Conservation (phyloP, 2,329 filamentous ascomycete species). For the Thelonectria olida region DNA sequence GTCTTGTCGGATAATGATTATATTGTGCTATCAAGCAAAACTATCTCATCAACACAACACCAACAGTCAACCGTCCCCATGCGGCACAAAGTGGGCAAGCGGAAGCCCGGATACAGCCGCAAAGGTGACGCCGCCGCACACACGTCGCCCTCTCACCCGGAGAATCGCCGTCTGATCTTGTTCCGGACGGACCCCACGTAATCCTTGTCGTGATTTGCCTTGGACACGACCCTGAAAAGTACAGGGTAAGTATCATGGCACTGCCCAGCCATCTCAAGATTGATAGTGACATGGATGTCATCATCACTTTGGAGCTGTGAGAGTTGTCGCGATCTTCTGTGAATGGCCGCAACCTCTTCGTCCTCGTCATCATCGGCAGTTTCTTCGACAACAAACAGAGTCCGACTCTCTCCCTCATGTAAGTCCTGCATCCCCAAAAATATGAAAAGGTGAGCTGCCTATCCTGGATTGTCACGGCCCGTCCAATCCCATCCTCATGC, state of each 20-base stretch:
- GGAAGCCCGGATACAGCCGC: constrained; percentile 18
- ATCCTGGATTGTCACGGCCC: constrained; percentile 4
- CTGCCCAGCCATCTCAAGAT: not conserved
- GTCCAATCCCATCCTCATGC: constrained; percentile 22
- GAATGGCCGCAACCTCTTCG: not conserved
- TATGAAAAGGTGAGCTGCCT: constrained; percentile 4
- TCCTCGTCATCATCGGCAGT: not conserved
- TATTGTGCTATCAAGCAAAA: too few species aligned
- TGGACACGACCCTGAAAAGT: not conserved
- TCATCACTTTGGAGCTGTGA: not conserved
- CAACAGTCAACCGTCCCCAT: constrained; percentile 32
- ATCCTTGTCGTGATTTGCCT: not conserved
- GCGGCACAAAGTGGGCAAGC: constrained; percentile 6
- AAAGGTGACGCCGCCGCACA: constrained; percentile 22
- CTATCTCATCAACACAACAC: too few species aligned
- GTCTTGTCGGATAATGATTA: too few species aligned
- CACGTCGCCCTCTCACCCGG: constrained; percentile 15
- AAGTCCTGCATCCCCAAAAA: not conserved
- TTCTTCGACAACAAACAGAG: not conserved
- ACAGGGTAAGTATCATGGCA: not conserved
- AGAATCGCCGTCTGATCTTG: constrained; percentile 5
- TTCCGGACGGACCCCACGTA: not conserved
- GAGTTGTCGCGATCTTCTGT: not conserved
- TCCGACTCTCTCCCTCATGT: not conserved
- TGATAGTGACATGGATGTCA: not conserved